A percentile compares a stretch with the other conserved stretches of the same genome.
These are phyloP conservation scores for Blastocystis sp. DNA, from an alignment of 352 stramenopile genomes.

Conservation along the genomic window DNA sequence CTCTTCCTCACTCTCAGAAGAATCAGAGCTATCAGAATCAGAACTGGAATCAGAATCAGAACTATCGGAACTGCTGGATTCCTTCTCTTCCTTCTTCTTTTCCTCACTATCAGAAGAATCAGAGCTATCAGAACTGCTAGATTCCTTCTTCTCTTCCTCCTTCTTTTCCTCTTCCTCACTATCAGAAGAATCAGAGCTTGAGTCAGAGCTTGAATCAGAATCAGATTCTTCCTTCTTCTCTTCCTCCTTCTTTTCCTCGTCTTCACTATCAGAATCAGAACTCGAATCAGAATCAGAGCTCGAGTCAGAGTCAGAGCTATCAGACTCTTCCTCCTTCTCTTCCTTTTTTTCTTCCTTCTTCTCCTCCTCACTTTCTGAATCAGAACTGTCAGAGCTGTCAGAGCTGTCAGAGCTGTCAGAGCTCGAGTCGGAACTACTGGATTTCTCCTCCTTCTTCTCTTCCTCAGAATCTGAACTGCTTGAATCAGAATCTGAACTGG, in stretches of 20 bases:
- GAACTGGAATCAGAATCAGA: background rate
- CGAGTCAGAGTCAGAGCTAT: background rate
- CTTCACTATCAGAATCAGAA: background rate
- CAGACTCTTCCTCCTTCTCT: background rate
- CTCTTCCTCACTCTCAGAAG: background rate
- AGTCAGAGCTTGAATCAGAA: background rate
- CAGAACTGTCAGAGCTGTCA: background rate
- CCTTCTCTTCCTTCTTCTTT: background rate
- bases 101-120: background rate
- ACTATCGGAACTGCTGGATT: background rate
- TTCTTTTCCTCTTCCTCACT: constrained; percentile 23
- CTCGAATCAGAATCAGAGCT: background rate
- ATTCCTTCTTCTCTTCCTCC: constrained; percentile 20
- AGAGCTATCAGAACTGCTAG: constrained; percentile 2
- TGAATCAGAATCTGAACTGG: background rate
- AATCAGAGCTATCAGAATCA: constrained; percentile 13
- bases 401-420: background rate
- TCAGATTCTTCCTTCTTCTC: background rate
- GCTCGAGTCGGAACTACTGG: background rate
- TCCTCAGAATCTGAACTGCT: constrained; percentile 3
- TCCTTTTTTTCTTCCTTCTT: constrained; percentile 1
- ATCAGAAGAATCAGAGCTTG: background rate
- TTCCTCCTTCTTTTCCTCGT: constrained; percentile 6
- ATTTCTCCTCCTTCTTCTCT: constrained; percentile 37
- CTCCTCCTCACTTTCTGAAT: constrained; percentile 35